A percentile compares a stretch with the other conserved stretches of the same genome.
Evolutionary conservation across 73 alveolate species (phyloP).

Genomic region (Paramecium tetraurelia): DNA sequence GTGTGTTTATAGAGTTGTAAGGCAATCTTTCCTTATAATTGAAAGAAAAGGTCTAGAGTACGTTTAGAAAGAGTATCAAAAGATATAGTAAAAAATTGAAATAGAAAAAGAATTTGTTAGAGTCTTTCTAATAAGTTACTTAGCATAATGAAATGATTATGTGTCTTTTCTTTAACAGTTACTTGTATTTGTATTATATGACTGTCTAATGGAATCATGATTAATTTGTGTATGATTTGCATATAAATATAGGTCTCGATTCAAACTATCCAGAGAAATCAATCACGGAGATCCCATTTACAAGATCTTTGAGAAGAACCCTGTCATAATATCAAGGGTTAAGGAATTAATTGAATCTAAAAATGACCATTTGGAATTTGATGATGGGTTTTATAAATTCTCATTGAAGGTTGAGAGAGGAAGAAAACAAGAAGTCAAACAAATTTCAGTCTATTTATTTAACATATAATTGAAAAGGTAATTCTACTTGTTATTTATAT

Average conservation of each 20-base stretch:
- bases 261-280: not conserved
- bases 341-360: not conserved
- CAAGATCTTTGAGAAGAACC: not conserved
- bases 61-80: not conserved
- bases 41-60: not conserved
- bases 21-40: not conserved
- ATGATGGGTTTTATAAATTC: conserved; percentile 14
- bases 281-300: not conserved
- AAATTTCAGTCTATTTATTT: not conserved
- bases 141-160: not conserved
- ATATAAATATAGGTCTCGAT: not conserved
- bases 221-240: not conserved
- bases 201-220: conserved; percentile 18
- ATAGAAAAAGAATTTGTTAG: not conserved
- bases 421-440: not conserved
- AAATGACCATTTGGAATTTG: not conserved
- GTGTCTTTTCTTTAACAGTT: not conserved
- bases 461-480: not conserved
- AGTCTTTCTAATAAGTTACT: not conserved
- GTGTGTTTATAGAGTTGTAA: not conserved
- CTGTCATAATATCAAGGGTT: not conserved
- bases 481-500: not conserved
- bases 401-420: conserved; percentile 18
- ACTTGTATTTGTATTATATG: not conserved
- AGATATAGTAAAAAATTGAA: conserved; percentile 5